Evolutionary conservation across 108 stramenopile species (phyloP).

Genomic region (Nannochloropsis salina): DNA sequence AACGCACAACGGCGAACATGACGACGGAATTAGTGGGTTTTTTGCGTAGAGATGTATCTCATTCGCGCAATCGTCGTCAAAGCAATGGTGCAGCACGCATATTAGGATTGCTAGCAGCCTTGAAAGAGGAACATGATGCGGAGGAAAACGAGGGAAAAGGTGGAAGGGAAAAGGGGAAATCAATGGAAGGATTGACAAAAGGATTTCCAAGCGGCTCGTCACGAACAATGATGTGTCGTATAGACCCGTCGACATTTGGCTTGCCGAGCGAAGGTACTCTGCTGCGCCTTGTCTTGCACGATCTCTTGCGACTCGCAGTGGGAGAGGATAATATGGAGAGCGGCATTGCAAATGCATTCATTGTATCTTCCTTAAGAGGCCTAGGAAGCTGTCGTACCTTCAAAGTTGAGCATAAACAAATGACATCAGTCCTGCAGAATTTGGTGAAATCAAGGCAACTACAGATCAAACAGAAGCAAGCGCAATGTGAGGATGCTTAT

Average conservation of each 20-base stretch:
- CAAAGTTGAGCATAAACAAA: neutral
- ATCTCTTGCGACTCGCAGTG: neutral
- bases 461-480: neutral
- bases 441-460: neutral
- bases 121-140: neutral
- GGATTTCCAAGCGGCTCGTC: no score
- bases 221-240: neutral
- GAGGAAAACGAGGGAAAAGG: neutral
- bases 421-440: neutral
- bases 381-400: neutral
- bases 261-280: neutral
- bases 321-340: neutral
- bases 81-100: neutral
- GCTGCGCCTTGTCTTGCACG: neutral
- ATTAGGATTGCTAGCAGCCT: neutral
- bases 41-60: neutral
- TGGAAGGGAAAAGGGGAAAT: neutral
- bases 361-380: neutral
- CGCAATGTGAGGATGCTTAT: neutral
- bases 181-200: neutral
- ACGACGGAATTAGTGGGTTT: neutral
- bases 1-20: neutral
- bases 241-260: neutral
- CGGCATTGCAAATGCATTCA: neutral
- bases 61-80: neutral